phyloP scores from a whole-genome alignment of 352 stramenopile species.

The Phytophthora kernoviae region DNA sequence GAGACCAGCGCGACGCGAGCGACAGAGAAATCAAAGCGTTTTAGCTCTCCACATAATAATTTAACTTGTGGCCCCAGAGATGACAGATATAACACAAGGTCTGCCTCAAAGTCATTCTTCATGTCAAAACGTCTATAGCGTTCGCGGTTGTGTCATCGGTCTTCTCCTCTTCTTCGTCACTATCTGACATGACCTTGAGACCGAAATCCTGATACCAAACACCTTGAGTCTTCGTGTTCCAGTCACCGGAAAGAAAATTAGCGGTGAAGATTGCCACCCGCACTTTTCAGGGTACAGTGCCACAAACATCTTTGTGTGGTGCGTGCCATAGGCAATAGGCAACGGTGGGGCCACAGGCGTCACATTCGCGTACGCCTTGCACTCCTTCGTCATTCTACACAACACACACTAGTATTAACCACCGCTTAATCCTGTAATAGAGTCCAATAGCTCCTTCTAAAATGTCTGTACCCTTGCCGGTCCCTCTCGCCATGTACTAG shows the following conservation, averaged over 20 bases:
- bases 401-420: neutral
- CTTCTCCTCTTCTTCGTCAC: conserved; percentile 29
- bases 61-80: conserved; percentile 48
- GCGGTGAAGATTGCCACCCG: conserved; percentile 86
- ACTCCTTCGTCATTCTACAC: conserved; percentile 62
- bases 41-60: conserved; percentile 53
- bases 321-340: conserved; percentile 83
- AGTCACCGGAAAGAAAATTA: conserved; percentile 84
- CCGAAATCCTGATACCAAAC: conserved; percentile 87
- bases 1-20: conserved; percentile 66
- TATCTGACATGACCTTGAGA: conserved; percentile 52
- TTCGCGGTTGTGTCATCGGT: neutral
- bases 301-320: conserved; percentile 90
- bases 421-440: too few relatives aligned
- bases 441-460: neutral
- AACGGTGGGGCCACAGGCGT: conserved; percentile 66
- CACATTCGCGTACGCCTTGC: conserved; percentile 62
- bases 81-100: conserved; percentile 69
- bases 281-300: conserved; percentile 67
- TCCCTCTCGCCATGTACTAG: conserved; percentile 80
- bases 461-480: conserved; percentile 30
- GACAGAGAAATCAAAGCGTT: conserved; percentile 65
- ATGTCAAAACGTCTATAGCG: neutral
- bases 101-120: conserved; percentile 56
- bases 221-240: conserved; percentile 85